A percentile compares a stretch with the other conserved stretches of the same genome.
phyloP scores from a whole-genome alignment of 75 land plant species.

The Pseudotsuga menziesii region DNA sequence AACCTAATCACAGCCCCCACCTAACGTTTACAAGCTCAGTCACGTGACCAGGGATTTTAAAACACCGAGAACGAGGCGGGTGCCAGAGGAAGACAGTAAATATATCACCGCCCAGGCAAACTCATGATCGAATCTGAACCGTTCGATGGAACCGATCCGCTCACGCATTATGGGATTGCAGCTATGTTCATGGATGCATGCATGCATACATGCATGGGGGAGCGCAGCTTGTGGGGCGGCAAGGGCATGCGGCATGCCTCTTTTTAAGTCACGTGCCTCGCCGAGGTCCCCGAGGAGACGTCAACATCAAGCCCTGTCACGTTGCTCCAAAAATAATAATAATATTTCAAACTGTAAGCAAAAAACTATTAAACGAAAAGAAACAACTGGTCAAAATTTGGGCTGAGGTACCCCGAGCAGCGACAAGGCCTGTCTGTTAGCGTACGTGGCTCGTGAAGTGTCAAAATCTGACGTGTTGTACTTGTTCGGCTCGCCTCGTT shows the following conservation, averaged over 20 bases:
- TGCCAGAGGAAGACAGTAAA: background rate
- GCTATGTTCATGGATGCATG: no score
- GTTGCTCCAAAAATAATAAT: background rate
- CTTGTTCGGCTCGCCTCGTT: background rate
- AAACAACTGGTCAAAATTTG: background rate
- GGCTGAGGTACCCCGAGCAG: background rate
- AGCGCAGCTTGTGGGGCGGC: background rate
- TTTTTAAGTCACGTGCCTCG: slow-evolving; percentile 11
- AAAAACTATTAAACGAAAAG: background rate
- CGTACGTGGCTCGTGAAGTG: slow-evolving; percentile 7
- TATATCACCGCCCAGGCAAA: no score
- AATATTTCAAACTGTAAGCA: no score
- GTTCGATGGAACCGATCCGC: background rate
- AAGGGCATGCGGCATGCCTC: background rate
- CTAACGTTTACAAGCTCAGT: no score
- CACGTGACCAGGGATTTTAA: background rate
- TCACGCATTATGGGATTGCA: no score
- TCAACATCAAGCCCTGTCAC: slow-evolving; percentile 7
- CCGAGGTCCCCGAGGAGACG: background rate
- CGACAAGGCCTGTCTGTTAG: background rate
- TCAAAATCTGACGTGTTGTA: background rate
- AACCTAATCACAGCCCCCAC: no score
- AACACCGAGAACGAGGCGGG: background rate
- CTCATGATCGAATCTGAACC: background rate
- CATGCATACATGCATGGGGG: background rate